Evolutionary conservation across 1,284 basidiomycete species (phyloP).

Genomic region (Cutaneotrichosporon daszewskae): DNA sequence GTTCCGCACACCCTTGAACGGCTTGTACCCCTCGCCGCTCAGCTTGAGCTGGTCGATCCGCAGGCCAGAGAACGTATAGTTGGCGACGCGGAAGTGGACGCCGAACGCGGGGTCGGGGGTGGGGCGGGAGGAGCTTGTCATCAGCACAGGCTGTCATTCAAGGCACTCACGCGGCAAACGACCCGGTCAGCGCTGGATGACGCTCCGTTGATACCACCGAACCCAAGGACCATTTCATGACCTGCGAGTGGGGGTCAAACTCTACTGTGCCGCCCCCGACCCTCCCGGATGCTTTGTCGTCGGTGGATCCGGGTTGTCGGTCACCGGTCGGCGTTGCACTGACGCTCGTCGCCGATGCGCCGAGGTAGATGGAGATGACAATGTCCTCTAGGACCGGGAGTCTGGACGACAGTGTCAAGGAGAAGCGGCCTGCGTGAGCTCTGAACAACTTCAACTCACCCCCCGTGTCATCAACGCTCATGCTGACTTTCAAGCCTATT

Average conservation of each 20-base stretch:
- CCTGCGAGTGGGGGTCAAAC: constrained; percentile 63
- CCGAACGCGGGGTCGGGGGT: constrained; percentile 65
- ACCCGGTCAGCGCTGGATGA: constrained; percentile 66
- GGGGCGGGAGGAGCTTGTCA: constrained; percentile 26
- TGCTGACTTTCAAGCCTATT: constrained; percentile 57
- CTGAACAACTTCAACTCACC: constrained; percentile 50
- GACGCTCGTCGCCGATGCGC: constrained; percentile 58
- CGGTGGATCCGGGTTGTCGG: constrained; percentile 25
- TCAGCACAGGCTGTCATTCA: neutral
- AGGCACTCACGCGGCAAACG: constrained; percentile 56
- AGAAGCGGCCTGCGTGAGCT: constrained; percentile 64
- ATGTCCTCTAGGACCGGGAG: constrained; percentile 62
- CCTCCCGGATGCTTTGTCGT: too few species aligned
- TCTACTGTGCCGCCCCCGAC: constrained; percentile 66
- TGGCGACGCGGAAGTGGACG: constrained; percentile 64
- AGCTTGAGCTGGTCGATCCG: constrained; percentile 80
- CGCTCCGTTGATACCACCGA: constrained; percentile 62
- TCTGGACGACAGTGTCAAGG: constrained; percentile 64
- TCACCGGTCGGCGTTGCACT: constrained; percentile 44
- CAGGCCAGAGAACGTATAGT: constrained; percentile 69
- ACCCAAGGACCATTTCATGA: constrained; percentile 69
- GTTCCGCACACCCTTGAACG: constrained; percentile 60
- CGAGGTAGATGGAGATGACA: constrained; percentile 65
- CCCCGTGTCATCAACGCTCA: constrained; percentile 59
- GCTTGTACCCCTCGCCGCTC: constrained; percentile 54